Conservation (phyloP, 31 red algal genomes). For the Odonthalia washingtoniensis region DNA sequence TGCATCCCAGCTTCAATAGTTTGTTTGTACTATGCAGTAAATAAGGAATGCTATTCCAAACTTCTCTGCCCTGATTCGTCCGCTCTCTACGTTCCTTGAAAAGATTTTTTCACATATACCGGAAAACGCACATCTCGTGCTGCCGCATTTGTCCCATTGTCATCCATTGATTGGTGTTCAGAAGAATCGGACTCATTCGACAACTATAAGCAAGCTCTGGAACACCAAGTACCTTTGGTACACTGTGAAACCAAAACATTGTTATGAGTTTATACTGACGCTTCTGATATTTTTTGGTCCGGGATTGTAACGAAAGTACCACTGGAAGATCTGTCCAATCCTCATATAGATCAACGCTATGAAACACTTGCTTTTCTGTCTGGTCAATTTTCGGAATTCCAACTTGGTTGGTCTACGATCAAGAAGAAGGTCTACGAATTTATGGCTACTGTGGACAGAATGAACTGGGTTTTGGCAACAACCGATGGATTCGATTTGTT, state of each 20-base stretch:
- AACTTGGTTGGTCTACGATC: slow-evolving; percentile 36
- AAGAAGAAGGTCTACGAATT: slow-evolving; percentile 34
- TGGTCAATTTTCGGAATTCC: slow-evolving; percentile 20
- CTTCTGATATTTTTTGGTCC: slow-evolving; percentile 35
- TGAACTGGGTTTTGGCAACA: not conserved
- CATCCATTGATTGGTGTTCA: not conserved
- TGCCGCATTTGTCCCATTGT: not conserved
- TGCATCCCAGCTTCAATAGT: slow-evolving; percentile 37
- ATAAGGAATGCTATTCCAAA: slow-evolving; percentile 12
- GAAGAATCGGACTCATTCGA: not conserved
- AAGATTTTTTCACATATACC: not conserved
- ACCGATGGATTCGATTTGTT: not conserved
- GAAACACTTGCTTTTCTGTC: slow-evolving; percentile 36
- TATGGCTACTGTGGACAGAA: not conserved
- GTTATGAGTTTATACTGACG: slow-evolving; percentile 37
- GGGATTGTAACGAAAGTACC: slow-evolving; percentile 16
- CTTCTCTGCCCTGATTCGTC: not conserved
- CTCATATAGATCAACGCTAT: slow-evolving; percentile 19
- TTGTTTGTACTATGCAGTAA: slow-evolving; percentile 22
- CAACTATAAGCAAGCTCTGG: slow-evolving; percentile 22
- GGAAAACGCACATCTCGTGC: slow-evolving; percentile 10
- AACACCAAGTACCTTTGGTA: not conserved
- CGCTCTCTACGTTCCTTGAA: not conserved
- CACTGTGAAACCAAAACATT: not conserved
- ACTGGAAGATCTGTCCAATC: not conserved